phyloP scores from a whole-genome alignment of 1,139 yeast species.

The Candida dubliniensis region DNA sequence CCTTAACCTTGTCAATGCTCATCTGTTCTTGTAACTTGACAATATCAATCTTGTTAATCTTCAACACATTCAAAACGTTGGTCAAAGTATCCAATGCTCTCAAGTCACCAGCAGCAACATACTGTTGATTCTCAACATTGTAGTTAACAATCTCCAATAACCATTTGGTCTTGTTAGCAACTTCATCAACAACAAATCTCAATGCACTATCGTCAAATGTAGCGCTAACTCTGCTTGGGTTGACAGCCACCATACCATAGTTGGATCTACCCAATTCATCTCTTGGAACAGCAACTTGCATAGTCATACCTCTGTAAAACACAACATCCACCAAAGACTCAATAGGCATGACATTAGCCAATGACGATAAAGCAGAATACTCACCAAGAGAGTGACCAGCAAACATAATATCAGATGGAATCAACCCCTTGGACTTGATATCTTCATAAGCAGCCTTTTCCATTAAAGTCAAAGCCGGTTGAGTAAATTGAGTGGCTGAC shows the following conservation, averaged over 20 bases:
- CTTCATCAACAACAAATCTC: slow-evolving; percentile 91
- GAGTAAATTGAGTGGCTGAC: slow-evolving; percentile 98
- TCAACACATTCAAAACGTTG: slow-evolving; percentile 88
- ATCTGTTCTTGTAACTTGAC: slow-evolving; percentile 80
- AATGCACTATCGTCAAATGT: slow-evolving; percentile 92
- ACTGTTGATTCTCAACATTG: slow-evolving; percentile 97
- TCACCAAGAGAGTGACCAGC: slow-evolving; percentile 99
- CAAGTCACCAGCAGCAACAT: slow-evolving; percentile 97
- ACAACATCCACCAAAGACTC: slow-evolving; percentile 97
- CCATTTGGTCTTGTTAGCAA: slow-evolving; percentile 83
- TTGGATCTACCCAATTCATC: slow-evolving; percentile 93
- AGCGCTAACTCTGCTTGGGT: slow-evolving; percentile 88
- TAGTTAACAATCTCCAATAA: slow-evolving; percentile 95
- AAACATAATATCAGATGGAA: slow-evolving; percentile 89
- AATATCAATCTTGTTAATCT: slow-evolving; percentile 90
- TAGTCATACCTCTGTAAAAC: slow-evolving; percentile 99
- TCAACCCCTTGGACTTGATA: slow-evolving; percentile 92
- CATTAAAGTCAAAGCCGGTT: slow-evolving; percentile 98
- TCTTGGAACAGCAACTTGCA: slow-evolving; percentile 99
- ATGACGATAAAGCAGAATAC: slow-evolving; percentile 93
- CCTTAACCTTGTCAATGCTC: slow-evolving; percentile 84
- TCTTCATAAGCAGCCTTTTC: slow-evolving; percentile 99
- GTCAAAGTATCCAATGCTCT: slow-evolving; percentile 92
- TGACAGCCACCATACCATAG: slow-evolving; percentile 98
- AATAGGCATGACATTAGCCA: slow-evolving; percentile 98